Evolutionary conservation across 176 grass and related monocot genomes (phyloP).

Genomic region (Phoenix roebelenii): DNA sequence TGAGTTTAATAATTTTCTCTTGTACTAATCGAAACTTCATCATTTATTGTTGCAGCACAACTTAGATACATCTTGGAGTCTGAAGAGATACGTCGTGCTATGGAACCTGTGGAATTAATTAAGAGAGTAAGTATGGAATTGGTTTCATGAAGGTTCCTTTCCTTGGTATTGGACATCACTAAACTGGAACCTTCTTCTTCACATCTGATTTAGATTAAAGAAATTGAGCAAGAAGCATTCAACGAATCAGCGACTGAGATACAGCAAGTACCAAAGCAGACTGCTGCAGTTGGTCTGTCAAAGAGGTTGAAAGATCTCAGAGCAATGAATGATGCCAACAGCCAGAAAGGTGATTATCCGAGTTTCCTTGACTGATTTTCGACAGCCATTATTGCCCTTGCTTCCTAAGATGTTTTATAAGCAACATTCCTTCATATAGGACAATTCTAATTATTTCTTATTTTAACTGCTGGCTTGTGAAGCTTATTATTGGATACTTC

Average conservation of each 20-base stretch:
- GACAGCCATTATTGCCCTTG: no score
- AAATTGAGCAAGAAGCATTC: constrained; percentile 77
- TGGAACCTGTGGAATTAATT: constrained; percentile 87
- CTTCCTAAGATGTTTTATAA: no score
- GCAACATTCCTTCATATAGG: no score
- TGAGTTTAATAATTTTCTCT: background rate
- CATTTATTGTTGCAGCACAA: constrained; percentile 46
- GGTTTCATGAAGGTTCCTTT: no score
- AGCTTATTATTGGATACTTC: no score
- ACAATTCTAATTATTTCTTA: no score
- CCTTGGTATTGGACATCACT: no score
- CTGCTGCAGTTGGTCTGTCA: constrained; percentile 78
- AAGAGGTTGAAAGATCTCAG: constrained; percentile 70
- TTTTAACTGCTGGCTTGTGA: no score
- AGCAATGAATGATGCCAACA: constrained; percentile 66
- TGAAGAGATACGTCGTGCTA: constrained; percentile 56
- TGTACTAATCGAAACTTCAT: background rate
- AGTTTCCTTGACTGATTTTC: background rate
- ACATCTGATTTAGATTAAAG: constrained; percentile 52
- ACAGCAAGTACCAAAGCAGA: constrained; percentile 58
- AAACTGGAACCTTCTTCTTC: background rate
- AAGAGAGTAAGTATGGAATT: constrained; percentile 47
- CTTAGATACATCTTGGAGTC: constrained; percentile 75
- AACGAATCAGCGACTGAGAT: constrained; percentile 35
- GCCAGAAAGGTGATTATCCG: constrained; percentile 66